These are phyloP conservation scores for Chrysopogon serrulatus DNA, from an alignment of 176 grass and related monocot genomes.

Conservation along the genomic window DNA sequence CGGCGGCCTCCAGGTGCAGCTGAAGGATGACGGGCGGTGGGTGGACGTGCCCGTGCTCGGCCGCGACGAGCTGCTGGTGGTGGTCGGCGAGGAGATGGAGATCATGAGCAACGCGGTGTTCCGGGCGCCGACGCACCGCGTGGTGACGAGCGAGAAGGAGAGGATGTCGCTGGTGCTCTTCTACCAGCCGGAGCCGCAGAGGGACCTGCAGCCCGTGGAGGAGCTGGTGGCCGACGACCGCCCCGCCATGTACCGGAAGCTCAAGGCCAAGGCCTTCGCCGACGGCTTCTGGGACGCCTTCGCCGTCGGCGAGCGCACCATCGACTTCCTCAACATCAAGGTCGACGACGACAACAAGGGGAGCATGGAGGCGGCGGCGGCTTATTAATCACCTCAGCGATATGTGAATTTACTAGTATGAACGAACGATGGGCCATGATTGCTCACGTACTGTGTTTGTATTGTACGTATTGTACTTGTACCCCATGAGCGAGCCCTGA, in stretches of 20 bases:
- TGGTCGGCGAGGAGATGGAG: conserved; percentile 56
- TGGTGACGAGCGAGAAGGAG: conserved; percentile 8
- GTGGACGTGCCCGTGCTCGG: conserved; percentile 23
- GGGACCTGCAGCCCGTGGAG: conserved; percentile 6
- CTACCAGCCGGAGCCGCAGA: conserved; percentile 39
- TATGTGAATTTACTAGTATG: neutral
- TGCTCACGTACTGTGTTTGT: neutral
- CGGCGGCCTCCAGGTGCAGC: conserved; percentile 43
- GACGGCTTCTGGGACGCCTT: conserved; percentile 35
- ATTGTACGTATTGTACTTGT: too few relatives aligned
- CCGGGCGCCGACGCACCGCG: conserved; percentile 37
- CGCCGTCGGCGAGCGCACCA: conserved; percentile 20
- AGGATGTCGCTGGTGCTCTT: conserved; percentile 35
- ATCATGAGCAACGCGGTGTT: conserved; percentile 37
- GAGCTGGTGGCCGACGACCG: conserved; percentile 16
- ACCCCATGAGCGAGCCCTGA: too few relatives aligned
- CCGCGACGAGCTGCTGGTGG: conserved; percentile 22
- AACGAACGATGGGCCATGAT: neutral
- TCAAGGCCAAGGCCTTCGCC: conserved; percentile 25
- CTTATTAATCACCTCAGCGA: neutral
- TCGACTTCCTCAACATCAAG: conserved; percentile 27
- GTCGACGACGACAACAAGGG: neutral
- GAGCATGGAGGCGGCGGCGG: neutral
- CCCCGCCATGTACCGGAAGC: conserved; percentile 24
- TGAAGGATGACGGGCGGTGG: conserved; percentile 19